Evolutionary conservation across 208 protist species (phyloP), one percentile per base, ranked within the genome.

Genomic region (Leishmania amazonensis): DNA sequence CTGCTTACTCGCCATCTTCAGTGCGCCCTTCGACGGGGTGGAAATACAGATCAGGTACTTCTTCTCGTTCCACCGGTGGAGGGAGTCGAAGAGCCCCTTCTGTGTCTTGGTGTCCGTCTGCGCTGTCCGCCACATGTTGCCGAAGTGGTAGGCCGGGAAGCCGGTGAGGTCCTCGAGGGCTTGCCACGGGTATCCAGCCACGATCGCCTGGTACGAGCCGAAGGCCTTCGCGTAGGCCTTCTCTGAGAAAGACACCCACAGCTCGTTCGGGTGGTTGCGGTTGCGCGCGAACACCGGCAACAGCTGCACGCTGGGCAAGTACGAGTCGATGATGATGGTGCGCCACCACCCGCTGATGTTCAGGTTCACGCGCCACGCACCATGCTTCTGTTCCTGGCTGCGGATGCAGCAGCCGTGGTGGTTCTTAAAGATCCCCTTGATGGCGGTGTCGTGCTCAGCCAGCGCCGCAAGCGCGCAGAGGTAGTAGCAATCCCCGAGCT

Each of bases 141-240:
- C 85, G 53, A 95, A 88, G 75, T 76, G 73, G 82, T 83, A 88
- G 0, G 75, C 81, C 8, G 92, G 90, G 54, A 88, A 92, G 68
- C 92, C 90, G 45, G 90, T 94, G 28, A 96, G 87, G 75, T 96
- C 90, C 51, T 90, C 83, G 74, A 95, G 85, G 9, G 90, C 94
- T 53, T 95, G 81, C 75, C 81, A 85, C 24, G 90, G 81, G 76
- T 89, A 87, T 42, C 91, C 94, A 11, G 78, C 89, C 54, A 86
- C 85, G 78, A 97, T 92, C 42, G 90, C 86, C 76, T 87, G 84
- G 80, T 97, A 96, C 24, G 90, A 95, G 49, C 95, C 93, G 60
- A 93, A 87, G 6, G 85, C 79, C 87, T 98, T 98, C 17, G 94
- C 94, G 86, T 98, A 97, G 64, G 91, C 95, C 81, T 97, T 97